phyloP scores from a whole-genome alignment of 1,284 basidiomycete species.

The Apiotrichum brassicae region DNA sequence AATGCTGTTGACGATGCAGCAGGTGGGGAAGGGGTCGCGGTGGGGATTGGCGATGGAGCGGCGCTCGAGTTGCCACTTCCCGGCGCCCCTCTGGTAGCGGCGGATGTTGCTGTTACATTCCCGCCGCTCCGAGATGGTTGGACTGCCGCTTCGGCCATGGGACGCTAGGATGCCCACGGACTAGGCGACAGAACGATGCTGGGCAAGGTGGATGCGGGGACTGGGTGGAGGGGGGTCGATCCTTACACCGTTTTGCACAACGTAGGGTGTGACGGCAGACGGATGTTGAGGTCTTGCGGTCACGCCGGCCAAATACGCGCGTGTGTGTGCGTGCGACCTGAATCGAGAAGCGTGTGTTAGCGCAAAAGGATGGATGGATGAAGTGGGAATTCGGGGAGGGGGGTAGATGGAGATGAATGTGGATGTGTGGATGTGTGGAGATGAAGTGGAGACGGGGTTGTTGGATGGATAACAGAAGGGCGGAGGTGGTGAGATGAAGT shows the following conservation, averaged over 20 bases:
- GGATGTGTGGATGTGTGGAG: not conserved
- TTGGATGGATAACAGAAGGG: no score
- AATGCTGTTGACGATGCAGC: not conserved
- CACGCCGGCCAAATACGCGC: no score
- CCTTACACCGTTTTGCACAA: no score
- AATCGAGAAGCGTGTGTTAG: no score
- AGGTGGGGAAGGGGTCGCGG: conserved; percentile 4
- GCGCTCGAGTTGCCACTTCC: not conserved
- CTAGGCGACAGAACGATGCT: conserved; percentile 1
- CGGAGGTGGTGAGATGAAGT: no score
- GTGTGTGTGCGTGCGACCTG: no score
- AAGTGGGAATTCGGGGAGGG: not conserved
- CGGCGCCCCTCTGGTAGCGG: not conserved
- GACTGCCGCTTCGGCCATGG: conserved; percentile 11
- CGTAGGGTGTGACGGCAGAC: no score
- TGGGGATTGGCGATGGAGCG: not conserved
- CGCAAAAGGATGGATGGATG: no score
- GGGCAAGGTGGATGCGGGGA: not conserved
- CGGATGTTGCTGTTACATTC: not conserved
- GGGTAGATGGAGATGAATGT: not conserved
- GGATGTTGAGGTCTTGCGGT: no score
- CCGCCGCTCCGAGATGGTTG: not conserved
- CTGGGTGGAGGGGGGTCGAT: not conserved
- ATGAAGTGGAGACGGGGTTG: no score
- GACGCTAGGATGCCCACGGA: not conserved